These are phyloP conservation scores for Pseudozyma hubeiensis DNA, from an alignment of 1,284 basidiomycete species.

Conservation along the genomic window DNA sequence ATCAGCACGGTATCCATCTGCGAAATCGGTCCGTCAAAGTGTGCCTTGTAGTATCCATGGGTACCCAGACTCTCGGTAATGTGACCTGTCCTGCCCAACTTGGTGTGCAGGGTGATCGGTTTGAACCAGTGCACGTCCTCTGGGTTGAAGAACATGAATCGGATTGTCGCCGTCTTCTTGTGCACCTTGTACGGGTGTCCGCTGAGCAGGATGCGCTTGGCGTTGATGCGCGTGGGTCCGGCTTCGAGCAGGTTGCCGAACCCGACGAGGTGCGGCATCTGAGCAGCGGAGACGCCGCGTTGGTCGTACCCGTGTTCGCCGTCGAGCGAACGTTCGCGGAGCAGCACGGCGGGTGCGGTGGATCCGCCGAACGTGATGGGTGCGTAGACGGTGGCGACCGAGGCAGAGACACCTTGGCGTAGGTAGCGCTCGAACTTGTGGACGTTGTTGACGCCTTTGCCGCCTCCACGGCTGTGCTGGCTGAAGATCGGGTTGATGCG, in stretches of 20 bases:
- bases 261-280: conserved; percentile 79
- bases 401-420: conserved; percentile 77
- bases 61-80: conserved; percentile 92
- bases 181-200: conserved; percentile 98
- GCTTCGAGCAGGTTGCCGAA: conserved; percentile 88
- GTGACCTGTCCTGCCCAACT: conserved; percentile 90
- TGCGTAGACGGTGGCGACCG: conserved; percentile 80
- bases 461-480: conserved; percentile 81
- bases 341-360: conserved; percentile 59
- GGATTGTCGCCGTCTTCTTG: conserved; percentile 95
- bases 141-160: conserved; percentile 98
- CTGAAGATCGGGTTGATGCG: conserved; percentile 88
- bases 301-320: conserved; percentile 64
- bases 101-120: conserved; percentile 91
- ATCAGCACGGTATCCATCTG: conserved; percentile 79
- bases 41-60: conserved; percentile 94
- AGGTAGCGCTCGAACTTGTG: conserved; percentile 97
- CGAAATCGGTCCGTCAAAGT: conserved; percentile 92
- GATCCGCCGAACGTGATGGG: conserved; percentile 85
- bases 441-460: conserved; percentile 91
- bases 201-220: conserved; percentile 91
- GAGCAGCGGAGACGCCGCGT: conserved; percentile 59
- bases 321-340: conserved; percentile 47
- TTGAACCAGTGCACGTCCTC: conserved; percentile 94
- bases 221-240: conserved; percentile 84